These are phyloP conservation scores for Umbilicus rupestris DNA, from an alignment of 164 flowering plant genomes.

Conservation along the genomic window DNA sequence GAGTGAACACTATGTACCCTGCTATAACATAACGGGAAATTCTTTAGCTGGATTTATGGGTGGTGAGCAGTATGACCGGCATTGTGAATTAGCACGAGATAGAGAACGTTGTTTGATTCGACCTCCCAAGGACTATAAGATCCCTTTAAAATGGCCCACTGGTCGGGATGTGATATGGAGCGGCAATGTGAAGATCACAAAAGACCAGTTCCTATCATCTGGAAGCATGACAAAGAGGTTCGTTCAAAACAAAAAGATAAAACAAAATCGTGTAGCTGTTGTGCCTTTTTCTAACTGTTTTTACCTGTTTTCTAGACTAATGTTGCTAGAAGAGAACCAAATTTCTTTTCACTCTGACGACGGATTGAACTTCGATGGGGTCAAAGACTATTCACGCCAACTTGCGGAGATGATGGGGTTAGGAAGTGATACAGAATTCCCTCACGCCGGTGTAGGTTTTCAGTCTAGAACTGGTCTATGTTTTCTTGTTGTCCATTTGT, in stretches of 20 bases:
- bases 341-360: slow-evolving; percentile 91
- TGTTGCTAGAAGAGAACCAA: slow-evolving; percentile 95
- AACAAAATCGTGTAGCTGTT: not conserved
- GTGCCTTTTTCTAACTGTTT: not conserved
- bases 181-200: slow-evolving; percentile 86
- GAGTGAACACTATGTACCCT: slow-evolving; percentile 75
- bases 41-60: slow-evolving; percentile 56
- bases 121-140: slow-evolving; percentile 89
- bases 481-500: not conserved
- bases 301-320: slow-evolving; percentile 38
- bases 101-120: slow-evolving; percentile 56
- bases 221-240: slow-evolving; percentile 97
- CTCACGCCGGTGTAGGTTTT: slow-evolving; percentile 76
- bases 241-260: not conserved
- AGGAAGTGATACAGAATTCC: slow-evolving; percentile 73
- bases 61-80: slow-evolving; percentile 88
- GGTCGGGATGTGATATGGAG: slow-evolving; percentile 94
- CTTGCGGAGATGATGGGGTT: slow-evolving; percentile 90
- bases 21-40: slow-evolving; percentile 70
- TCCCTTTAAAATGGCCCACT: slow-evolving; percentile 82
- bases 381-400: slow-evolving; percentile 86
- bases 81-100: slow-evolving; percentile 54
- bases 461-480: not conserved
- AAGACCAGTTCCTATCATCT: slow-evolving; percentile 85
- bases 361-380: slow-evolving; percentile 69